Base-by-base conservation (phyloP, 2,329 filamentous ascomycete species). In the Lizonia empirigonia region DNA sequence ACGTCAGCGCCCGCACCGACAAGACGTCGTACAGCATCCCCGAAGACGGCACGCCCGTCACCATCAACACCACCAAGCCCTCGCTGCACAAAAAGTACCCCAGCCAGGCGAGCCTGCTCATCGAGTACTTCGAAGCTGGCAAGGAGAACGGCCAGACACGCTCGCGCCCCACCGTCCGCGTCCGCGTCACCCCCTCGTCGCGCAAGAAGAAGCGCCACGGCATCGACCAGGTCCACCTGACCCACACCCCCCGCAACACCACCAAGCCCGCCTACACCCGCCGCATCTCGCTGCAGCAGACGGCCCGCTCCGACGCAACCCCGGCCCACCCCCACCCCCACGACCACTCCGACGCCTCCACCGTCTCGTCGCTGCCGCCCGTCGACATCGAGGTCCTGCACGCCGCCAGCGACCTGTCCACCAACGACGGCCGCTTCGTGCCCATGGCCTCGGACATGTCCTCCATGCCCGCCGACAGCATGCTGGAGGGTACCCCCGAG, bases 71-170 rank as follows among this genome's bases (percentile, higher is more conserved):
- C 35, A 84, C 68, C 80, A 69, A 69, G 53, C 89, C 74, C 83
- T 85, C 76, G 64, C 54, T 81, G 76, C 59, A 72, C 73, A 76
- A 82, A 50, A 79, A 79, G 74, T 80, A 74, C 71, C 74, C 77
- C 68, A 96, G 90, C 36, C 91, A 96, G 77, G 96, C 92, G 29
- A 95, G 90, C 49, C 81, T 97, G 60, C 80, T 97, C 65, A 97
- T 97, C 67, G 92, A 97, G 76, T 96, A 96, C 75, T 97, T 95
- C 68, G 92, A 96, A 76, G 89, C 86, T 61, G 85, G 87, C 57
- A 92, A 90, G 72, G 77, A 82, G 49, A 80, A 80, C 63, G 79
- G 75, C 66, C 80, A 76, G 66, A 77, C 79, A 26, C 82, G 85
- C 63, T 87, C 88, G 64, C 86, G 89, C 63, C 91, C 92, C 10